Evolutionary conservation across 768 basidiomycete species (phyloP).

Genomic region (Termitomyces sp.): DNA sequence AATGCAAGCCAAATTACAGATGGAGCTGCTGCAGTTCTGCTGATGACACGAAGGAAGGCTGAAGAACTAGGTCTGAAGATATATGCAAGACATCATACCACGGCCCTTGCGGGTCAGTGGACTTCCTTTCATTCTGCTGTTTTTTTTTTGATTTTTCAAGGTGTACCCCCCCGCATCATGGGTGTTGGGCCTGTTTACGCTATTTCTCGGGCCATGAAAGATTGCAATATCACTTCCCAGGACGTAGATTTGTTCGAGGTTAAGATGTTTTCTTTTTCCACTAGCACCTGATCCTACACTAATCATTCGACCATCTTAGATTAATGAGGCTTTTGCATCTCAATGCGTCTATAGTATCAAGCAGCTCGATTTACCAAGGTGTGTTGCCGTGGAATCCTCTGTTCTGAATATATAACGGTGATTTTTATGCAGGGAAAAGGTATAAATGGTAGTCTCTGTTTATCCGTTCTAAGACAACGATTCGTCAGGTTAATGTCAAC

Average conservation of each 20-base stretch:
- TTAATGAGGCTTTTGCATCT: slow-evolving; percentile 91
- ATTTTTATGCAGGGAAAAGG: slow-evolving; percentile 31
- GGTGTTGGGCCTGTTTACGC: slow-evolving; percentile 83
- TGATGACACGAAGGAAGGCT: slow-evolving; percentile 81
- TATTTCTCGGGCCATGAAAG: slow-evolving; percentile 73
- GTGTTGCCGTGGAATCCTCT: background rate
- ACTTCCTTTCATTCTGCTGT: background rate
- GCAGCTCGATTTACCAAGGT: slow-evolving; percentile 55
- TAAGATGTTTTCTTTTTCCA: slow-evolving; percentile 7
- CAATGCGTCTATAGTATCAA: slow-evolving; percentile 75
- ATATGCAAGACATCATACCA: slow-evolving; percentile 77
- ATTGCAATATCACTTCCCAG: slow-evolving; percentile 57
- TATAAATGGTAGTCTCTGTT: slow-evolving; percentile 4
- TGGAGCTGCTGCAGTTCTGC: slow-evolving; percentile 74
- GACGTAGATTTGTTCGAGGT: slow-evolving; percentile 85
- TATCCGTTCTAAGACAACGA: background rate
- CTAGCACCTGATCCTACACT: background rate
- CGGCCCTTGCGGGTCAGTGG: slow-evolving; percentile 56
- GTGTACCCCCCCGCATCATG: slow-evolving; percentile 81
- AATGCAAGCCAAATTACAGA: slow-evolving; percentile 87
- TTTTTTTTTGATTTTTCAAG: slow-evolving; percentile 25
- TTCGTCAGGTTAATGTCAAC: slow-evolving; percentile 71
- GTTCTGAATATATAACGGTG: background rate
- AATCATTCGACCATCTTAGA: slow-evolving; percentile 35
- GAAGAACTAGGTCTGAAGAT: slow-evolving; percentile 69